A percentile compares a stretch with the other conserved stretches of the same genome.
Evolutionary conservation across 441 rosid species (phyloP).

Genomic region (Melastoma candidum): DNA sequence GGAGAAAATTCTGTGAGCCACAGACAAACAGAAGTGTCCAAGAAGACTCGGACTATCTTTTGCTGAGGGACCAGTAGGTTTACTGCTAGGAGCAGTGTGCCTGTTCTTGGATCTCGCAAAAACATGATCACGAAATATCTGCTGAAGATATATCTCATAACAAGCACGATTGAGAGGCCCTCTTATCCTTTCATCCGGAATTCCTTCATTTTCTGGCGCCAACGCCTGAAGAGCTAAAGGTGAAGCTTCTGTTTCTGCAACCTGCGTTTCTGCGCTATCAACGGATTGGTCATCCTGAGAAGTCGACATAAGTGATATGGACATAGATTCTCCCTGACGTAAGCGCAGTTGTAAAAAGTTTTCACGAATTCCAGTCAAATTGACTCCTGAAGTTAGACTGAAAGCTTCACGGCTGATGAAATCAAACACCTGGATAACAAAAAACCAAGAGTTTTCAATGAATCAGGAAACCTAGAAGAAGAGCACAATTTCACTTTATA

Average conservation of each 20-base stretch:
- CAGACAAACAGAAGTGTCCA: constrained; percentile 76
- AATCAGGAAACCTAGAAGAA: not conserved
- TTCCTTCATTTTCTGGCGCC: constrained; percentile 27
- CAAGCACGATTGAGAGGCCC: constrained; percentile 34
- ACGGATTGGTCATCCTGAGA: constrained; percentile 27
- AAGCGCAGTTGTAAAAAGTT: constrained; percentile 66
- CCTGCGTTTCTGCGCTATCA: constrained; percentile 20
- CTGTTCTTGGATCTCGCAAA: constrained; percentile 43
- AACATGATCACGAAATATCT: constrained; percentile 61
- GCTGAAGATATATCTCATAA: constrained; percentile 77
- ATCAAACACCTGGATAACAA: constrained; percentile 58
- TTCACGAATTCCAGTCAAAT: constrained; percentile 74
- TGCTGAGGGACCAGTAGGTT: constrained; percentile 33
- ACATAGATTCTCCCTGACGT: constrained; percentile 61
- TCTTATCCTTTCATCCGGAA: constrained; percentile 26
- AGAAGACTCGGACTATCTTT: constrained; percentile 59
- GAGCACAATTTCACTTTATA: not conserved
- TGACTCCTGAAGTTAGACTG: constrained; percentile 62
- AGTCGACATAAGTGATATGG: constrained; percentile 54
- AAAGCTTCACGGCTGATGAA: constrained; percentile 74
- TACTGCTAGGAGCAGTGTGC: constrained; percentile 26
- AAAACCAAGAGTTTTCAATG: constrained; percentile 15
- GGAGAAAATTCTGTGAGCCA: constrained; percentile 80
- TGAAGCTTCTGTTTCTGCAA: constrained; percentile 26
- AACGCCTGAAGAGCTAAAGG: constrained; percentile 36